phyloP scores from a whole-genome alignment of 2,329 filamentous ascomycete genomes.

The Cytospora chrysosperma region DNA sequence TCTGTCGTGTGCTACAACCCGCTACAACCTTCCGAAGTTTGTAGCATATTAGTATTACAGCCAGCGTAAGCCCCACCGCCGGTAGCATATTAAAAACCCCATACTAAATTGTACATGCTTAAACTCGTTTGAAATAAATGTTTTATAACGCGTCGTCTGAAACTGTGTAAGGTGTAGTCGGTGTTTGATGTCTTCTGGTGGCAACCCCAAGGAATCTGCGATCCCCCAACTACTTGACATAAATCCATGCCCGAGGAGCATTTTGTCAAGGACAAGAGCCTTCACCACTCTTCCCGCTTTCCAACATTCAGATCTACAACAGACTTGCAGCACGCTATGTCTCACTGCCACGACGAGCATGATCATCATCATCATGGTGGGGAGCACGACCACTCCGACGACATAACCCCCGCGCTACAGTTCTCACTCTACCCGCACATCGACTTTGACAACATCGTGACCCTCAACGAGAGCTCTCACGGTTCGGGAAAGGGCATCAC shows the following conservation, averaged over 20 bases:
- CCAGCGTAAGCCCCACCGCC: too few species aligned
- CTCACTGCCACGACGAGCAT: slow-evolving; percentile 37
- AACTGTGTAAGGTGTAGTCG: neutral
- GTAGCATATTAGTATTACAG: neutral
- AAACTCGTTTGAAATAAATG: neutral
- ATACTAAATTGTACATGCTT: neutral
- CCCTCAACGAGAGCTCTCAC: slow-evolving; percentile 75
- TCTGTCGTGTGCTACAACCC: too few species aligned
- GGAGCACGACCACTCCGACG: slow-evolving; percentile 84
- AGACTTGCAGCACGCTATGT: slow-evolving; percentile 27
- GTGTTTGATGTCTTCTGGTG: neutral
- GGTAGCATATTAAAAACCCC: neutral
- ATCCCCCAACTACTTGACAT: slow-evolving; percentile 12
- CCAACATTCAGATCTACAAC: neutral
- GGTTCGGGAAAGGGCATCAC: slow-evolving; percentile 72
- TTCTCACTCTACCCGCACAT: slow-evolving; percentile 90
- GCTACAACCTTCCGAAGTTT: neutral
- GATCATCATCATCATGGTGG: slow-evolving; percentile 54
- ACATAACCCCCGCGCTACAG: slow-evolving; percentile 88
- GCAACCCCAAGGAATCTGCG: neutral
- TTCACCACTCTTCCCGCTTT: slow-evolving; percentile 17
- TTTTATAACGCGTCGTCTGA: neutral
- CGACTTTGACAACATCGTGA: slow-evolving; percentile 79
- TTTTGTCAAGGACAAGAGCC: neutral
- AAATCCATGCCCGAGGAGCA: neutral